Base-by-base conservation (phyloP, 2,329 filamentous ascomycete species). In the Aureobasidium musti region DNA sequence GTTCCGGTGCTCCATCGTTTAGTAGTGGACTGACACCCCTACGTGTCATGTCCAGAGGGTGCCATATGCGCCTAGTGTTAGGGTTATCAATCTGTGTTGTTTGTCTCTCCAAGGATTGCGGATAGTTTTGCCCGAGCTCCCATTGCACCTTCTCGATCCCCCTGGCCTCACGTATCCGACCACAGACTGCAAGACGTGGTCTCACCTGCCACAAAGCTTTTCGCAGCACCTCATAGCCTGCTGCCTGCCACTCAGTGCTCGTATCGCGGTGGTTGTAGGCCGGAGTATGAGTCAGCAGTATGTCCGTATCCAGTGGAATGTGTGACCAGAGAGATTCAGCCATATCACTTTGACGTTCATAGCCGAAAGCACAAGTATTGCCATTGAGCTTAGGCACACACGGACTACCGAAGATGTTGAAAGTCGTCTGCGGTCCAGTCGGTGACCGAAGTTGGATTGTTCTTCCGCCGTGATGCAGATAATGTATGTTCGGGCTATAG, bases 261-360 rank as follows among this genome's bases (percentile, higher is more conserved):
- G 64, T 66, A 69, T 92, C 89, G 68, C 84, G 81, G 72, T 89
- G 85, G 1, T 78, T 82, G 68, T 79, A 80, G 0, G 89, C 83
- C 14, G 90, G 90, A 0, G 88, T 89, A 73, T 92, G 89, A 2
- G 89, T 91, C 33, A 92, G 79, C 1, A 92, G 79, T 47, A 92
- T 80, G 72, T 92, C 89, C 0, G 83, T 81, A 59, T 86, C 81
- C 0, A 82, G 74, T 0, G 89, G 87, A 26, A 92, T 87, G 10
- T 76, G 76, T 19, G 82, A 78, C 89, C 89, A 92, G 1, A 89
- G 71, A 14, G 72, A 67, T 47, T 72, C 68, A 14, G 81, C 82
- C 54, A 26, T 10, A 2, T 23, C 13, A 54, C 73, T 2, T 76
- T 72, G 11, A 21, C 74, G 71, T 13, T 78, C 75, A 74, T 91